A percentile compares a stretch with the other conserved stretches of the same genome.
Evolutionary conservation across 2,329 filamentous ascomycete genomes (phyloP).

Genomic region (Fusarium algeriense): DNA sequence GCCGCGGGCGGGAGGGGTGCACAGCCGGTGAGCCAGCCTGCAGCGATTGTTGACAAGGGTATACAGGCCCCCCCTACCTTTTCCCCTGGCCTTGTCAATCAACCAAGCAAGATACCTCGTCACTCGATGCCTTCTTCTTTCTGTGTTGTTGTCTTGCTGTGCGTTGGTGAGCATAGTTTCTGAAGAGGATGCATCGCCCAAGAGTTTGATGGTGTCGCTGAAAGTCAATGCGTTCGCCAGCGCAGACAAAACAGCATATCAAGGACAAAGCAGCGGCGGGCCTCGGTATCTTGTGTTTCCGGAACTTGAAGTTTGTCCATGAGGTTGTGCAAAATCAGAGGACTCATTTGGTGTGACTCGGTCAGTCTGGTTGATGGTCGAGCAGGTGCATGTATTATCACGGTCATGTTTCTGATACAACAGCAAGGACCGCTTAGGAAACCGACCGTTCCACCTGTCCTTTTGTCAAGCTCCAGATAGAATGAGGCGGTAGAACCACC

Average conservation of each 20-base stretch:
- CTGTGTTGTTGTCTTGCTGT: slow-evolving; percentile 7
- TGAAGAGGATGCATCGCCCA: slow-evolving; percentile 9
- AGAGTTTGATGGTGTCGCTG: slow-evolving; percentile 16
- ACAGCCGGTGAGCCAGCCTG: slow-evolving; percentile 45
- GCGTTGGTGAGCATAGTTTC: slow-evolving; percentile 3
- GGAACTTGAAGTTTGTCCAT: neutral
- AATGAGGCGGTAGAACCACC: neutral
- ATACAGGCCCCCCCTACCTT: slow-evolving; percentile 14
- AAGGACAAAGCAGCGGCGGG: slow-evolving; percentile 11
- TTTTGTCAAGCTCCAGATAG: neutral
- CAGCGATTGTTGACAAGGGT: slow-evolving; percentile 42
- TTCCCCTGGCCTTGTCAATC: slow-evolving; percentile 38
- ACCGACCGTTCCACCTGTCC: neutral
- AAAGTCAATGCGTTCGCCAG: slow-evolving; percentile 5
- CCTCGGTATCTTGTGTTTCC: slow-evolving; percentile 20
- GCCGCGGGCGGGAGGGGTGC: slow-evolving; percentile 35
- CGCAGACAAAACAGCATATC: slow-evolving; percentile 1
- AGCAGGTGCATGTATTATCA: neutral
- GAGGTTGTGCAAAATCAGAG: slow-evolving; percentile 23
- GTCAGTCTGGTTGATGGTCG: slow-evolving; percentile 6
- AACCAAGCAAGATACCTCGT: slow-evolving; percentile 10
- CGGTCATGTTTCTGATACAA: slow-evolving; percentile 19
- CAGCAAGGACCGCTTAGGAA: neutral
- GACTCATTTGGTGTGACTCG: slow-evolving; percentile 13
- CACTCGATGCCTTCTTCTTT: slow-evolving; percentile 17